Evolutionary conservation across 1,139 yeast species (phyloP), one percentile per base, ranked within the genome.

Genomic region (Sugiyamaella sp.): DNA sequence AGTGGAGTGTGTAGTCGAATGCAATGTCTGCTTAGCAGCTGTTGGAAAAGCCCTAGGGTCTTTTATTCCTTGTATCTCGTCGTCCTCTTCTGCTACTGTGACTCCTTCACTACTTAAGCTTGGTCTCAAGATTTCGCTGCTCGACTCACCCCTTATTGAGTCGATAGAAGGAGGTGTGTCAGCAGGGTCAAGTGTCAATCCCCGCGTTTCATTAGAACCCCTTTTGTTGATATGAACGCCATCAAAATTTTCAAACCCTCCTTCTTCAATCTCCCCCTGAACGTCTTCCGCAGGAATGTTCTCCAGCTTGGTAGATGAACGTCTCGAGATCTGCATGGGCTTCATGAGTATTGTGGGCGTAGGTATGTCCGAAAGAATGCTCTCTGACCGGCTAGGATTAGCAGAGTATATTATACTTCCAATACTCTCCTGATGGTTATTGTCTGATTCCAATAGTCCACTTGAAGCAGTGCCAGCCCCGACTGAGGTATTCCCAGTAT

Each of bases 181-280:
- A n/a, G n/a, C 38, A 39, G 17, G 17, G 9, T 39, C 43, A 19
- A 39, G 12, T 10, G 19, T n/a, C n/a, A n/a, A n/a, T n/a, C n/a
- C n/a, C n/a, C n/a, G n/a, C n/a, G n/a, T n/a, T n/a, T n/a, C n/a
- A n/a, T n/a, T n/a, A n/a, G n/a, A n/a, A n/a, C n/a, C 47, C 8
- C 12, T 10, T 17, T 43, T 54, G 22, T 42, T 51, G 24, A 56
- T 49, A 49, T 62, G 65, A 21, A 62, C 66, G 1, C 66, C 66
- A 48, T 63, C 65, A 49, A 63, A 63, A 16, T 58, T 63, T 19
- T 59, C 63, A 49, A 61, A 61, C 43, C 56, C 41, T 22, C 32
- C 40, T 3, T 46, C 44, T 25, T 37, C 22, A n/a, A n/a, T n/a
- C n/a, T 27, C 20, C 16, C 20, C 35, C 2, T 46, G 41, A 4